phyloP scores from a whole-genome alignment of 345 rosid genomes.

The Syzygium aromaticum region DNA sequence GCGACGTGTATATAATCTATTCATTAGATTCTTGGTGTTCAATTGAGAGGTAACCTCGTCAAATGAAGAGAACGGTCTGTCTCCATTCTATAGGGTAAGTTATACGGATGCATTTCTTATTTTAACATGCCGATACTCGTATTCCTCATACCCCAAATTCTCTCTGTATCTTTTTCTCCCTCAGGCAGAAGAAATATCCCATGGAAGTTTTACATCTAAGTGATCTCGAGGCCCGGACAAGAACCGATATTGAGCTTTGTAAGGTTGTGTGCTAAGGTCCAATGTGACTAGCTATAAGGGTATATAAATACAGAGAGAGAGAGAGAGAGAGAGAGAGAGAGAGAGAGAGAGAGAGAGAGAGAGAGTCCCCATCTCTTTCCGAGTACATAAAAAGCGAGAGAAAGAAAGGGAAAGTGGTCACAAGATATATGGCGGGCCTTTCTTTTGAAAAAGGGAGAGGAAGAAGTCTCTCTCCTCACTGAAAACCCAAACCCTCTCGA shows the following conservation, averaged over 20 bases:
- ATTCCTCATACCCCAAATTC: too few relatives aligned
- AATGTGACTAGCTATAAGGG: neutral
- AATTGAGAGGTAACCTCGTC: too few relatives aligned
- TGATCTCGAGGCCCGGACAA: too few relatives aligned
- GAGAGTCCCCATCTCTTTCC: neutral
- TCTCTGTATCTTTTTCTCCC: too few relatives aligned
- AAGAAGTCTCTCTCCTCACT: neutral
- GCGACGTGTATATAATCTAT: neutral
- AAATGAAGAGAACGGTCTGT: too few relatives aligned
- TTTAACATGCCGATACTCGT: too few relatives aligned
- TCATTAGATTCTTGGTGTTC: neutral
- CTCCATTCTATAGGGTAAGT: too few relatives aligned
- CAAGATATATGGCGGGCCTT: constrained; percentile 46
- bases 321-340: neutral
- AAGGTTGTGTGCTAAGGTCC: neutral
- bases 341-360: neutral
- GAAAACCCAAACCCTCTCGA: constrained; percentile 18
- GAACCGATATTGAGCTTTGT: too few relatives aligned
- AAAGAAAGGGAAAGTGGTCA: constrained; percentile 30
- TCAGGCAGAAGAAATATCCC: too few relatives aligned
- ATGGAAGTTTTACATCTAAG: too few relatives aligned
- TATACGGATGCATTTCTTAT: too few relatives aligned
- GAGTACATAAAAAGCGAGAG: constrained; percentile 6
- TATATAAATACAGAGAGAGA: neutral
- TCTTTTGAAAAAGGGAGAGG: constrained; percentile 33